phyloP scores from a whole-genome alignment of 1,284 basidiomycete species.

The Cryptococcus depauperatus region DNA sequence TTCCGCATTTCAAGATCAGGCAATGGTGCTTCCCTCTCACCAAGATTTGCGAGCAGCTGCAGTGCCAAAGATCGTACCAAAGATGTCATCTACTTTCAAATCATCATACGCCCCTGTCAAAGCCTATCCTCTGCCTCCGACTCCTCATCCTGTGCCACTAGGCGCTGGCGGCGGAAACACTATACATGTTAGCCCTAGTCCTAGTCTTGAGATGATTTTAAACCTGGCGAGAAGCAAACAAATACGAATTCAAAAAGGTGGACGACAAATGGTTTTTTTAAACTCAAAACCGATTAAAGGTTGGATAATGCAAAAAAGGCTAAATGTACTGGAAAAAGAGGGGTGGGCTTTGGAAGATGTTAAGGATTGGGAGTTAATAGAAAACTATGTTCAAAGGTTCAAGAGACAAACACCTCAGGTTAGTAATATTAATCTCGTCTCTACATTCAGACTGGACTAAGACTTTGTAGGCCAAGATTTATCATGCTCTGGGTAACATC shows the following conservation, averaged over 20 bases:
- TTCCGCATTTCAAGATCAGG: no score
- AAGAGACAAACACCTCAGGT: conserved; percentile 29
- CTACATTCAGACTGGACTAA: not conserved
- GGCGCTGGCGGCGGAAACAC: conserved; percentile 4
- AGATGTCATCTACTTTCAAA: no score
- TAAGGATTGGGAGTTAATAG: conserved; percentile 21
- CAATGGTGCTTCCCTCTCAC: no score
- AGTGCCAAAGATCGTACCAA: no score
- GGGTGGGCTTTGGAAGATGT: conserved; percentile 14
- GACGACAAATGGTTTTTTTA: no score
- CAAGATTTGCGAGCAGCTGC: no score
- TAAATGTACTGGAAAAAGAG: no score
- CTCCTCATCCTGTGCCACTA: conserved; percentile 8
- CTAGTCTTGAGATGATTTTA: not conserved
- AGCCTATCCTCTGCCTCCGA: conserved; percentile 21
- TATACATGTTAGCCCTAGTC: conserved; percentile 7
- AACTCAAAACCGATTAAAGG: no score
- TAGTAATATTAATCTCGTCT: conserved; percentile 7
- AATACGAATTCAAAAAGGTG: no score
- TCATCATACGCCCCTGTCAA: no score
- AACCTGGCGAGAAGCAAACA: not conserved
- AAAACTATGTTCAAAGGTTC: conserved; percentile 18
- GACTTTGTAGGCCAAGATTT: conserved; percentile 29
- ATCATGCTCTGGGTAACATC: conserved; percentile 25
- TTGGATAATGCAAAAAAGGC: no score